phyloP scores from a whole-genome alignment of 495 filamentous ascomycete genomes.

The Talaromyces trachyspermus region DNA sequence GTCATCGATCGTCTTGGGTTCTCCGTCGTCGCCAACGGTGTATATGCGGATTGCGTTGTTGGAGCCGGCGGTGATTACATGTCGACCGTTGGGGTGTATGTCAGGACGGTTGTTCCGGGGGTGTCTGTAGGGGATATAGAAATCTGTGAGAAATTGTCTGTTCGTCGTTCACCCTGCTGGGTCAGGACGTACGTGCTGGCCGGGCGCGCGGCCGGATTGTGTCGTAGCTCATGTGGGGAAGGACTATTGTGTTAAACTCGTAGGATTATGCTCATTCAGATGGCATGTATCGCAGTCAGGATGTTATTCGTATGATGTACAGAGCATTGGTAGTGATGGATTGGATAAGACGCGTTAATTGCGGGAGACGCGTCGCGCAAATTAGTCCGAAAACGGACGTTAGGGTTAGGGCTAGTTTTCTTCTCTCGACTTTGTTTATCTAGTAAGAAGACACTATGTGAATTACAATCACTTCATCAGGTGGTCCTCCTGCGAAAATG shows the following conservation, averaged over 20 bases:
- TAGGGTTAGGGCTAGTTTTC: slow-evolving; percentile 29
- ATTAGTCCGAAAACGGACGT: slow-evolving; percentile 21
- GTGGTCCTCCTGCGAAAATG: no score
- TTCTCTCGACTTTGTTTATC: no score
- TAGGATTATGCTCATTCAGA: not conserved
- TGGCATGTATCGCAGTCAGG: slow-evolving; percentile 2
- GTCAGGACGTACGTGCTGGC: slow-evolving; percentile 34
- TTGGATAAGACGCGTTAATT: slow-evolving; percentile 17
- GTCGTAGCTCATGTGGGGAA: slow-evolving; percentile 28
- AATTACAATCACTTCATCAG: no score
- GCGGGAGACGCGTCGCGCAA: slow-evolving; percentile 22
- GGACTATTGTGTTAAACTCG: not conserved
- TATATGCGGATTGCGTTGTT: slow-evolving; percentile 89
- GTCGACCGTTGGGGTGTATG: slow-evolving; percentile 62
- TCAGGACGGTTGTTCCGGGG: slow-evolving; percentile 56
- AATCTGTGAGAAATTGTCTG: not conserved
- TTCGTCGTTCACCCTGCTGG: not conserved
- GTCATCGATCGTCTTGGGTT: slow-evolving; percentile 84
- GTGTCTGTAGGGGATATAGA: slow-evolving; percentile 46
- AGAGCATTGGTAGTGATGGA: not conserved
- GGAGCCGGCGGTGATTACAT: slow-evolving; percentile 75
- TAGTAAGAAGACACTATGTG: no score
- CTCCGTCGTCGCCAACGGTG: slow-evolving; percentile 80
- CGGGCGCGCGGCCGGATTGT: slow-evolving; percentile 35
- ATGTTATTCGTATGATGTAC: slow-evolving; percentile 9